These are phyloP conservation scores for Chaetomium fimeti DNA, from an alignment of 495 filamentous ascomycete genomes.

Conservation along the genomic window DNA sequence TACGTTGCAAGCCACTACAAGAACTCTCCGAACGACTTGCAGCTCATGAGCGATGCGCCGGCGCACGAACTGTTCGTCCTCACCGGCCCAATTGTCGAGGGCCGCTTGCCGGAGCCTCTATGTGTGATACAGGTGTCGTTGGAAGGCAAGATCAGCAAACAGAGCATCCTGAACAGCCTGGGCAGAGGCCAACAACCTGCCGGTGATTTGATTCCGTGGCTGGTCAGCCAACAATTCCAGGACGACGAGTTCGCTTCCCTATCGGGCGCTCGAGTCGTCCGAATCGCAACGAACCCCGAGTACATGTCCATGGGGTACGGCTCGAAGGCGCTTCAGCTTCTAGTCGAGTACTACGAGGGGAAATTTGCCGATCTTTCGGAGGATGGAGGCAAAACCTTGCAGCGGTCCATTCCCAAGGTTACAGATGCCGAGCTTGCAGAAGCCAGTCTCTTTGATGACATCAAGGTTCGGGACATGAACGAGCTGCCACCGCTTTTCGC, in stretches of 20 bases:
- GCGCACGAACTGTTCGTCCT: conserved; percentile 96
- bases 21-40: conserved; percentile 96
- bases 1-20: conserved; percentile 99
- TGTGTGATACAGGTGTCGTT: conserved; percentile 94
- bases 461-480: conserved; percentile 85
- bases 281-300: conserved; percentile 95
- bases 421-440: conserved; percentile 81
- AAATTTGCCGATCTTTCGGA: conserved; percentile 84
- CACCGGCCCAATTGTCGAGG: conserved; percentile 79
- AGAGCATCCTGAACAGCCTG: conserved; percentile 85
- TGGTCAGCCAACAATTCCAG: conserved; percentile 97
- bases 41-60: conserved; percentile 96
- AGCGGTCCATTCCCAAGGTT: conserved; percentile 69
- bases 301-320: conserved; percentile 92
- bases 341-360: conserved; percentile 91
- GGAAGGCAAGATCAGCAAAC: conserved; percentile 89
- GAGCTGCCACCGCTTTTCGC: conserved; percentile 92
- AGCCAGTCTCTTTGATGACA: conserved; percentile 75
- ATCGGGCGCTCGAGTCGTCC: conserved; percentile 87
- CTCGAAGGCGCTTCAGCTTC: conserved; percentile 76
- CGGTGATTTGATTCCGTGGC: conserved; percentile 96
- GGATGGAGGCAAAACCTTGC: conserved; percentile 45
- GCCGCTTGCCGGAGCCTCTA: conserved; percentile 85
- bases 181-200: conserved; percentile 86
- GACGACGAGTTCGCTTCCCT: conserved; percentile 94